Evolutionary conservation across 2,329 filamentous ascomycete species (phyloP).

Genomic region (Colletotrichum gloeosporioides): DNA sequence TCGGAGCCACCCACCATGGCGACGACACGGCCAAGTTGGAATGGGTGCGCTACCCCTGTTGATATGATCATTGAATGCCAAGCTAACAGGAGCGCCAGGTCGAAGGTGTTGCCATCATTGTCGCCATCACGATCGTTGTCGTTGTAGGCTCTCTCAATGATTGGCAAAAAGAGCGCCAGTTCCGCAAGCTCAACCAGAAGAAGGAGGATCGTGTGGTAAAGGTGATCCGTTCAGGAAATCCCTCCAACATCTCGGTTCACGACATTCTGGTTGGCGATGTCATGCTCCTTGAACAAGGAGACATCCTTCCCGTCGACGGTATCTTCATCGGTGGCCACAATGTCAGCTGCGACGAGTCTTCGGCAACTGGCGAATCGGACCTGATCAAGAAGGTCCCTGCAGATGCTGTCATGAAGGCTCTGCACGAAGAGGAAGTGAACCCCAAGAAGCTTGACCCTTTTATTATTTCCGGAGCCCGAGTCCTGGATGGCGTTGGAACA

Average conservation of each 20-base stretch:
- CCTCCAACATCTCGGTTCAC: constrained; percentile 71
- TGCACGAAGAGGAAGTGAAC: constrained; percentile 51
- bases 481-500: constrained; percentile 48
- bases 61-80: background rate
- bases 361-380: constrained; percentile 77
- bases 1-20: constrained; percentile 56
- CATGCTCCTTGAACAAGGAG: constrained; percentile 76
- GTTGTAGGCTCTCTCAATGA: constrained; percentile 80
- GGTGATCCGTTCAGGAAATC: constrained; percentile 75
- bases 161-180: constrained; percentile 83
- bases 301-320: constrained; percentile 74
- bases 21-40: constrained; percentile 65
- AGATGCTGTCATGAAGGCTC: constrained; percentile 60
- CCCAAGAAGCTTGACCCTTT: constrained; percentile 73
- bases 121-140: constrained; percentile 79
- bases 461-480: constrained; percentile 81
- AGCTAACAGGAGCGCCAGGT: constrained; percentile 59
- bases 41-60: background rate
- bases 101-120: constrained; percentile 80
- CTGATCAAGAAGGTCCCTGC: constrained; percentile 70
- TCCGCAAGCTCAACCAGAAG: constrained; percentile 80
- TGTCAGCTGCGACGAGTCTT: constrained; percentile 73
- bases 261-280: constrained; percentile 78
- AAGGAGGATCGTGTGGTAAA: constrained; percentile 80
- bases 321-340: constrained; percentile 63